phyloP scores from a whole-genome alignment of 129 eudicot genomes.

The Flaveria ramosissima region DNA sequence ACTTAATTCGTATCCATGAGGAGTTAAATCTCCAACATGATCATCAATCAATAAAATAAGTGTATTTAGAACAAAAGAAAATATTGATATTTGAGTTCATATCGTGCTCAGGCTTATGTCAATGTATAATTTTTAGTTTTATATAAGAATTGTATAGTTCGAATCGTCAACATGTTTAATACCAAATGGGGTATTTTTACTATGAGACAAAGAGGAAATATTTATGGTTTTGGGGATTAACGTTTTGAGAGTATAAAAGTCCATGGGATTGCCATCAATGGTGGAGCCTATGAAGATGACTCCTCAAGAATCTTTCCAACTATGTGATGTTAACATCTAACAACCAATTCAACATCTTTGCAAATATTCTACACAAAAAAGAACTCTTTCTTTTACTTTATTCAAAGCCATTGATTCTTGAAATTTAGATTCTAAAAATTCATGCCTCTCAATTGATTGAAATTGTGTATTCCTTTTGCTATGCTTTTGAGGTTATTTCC shows the following conservation, averaged over 20 bases:
- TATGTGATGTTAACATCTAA: constrained; percentile 48
- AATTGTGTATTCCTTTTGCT: constrained; percentile 27
- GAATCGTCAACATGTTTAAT: background rate
- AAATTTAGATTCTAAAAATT: constrained; percentile 17
- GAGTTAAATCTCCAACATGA: background rate
- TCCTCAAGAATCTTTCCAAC: constrained; percentile 33
- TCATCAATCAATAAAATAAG: too few species aligned
- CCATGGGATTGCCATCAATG: constrained; percentile 24
- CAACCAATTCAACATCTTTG: constrained; percentile 36
- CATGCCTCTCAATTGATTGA: constrained; percentile 1
- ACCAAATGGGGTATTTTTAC: background rate
- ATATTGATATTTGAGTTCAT: too few species aligned
- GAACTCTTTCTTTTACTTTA: constrained; percentile 25
- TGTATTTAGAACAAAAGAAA: too few species aligned
- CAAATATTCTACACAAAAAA: constrained; percentile 31
- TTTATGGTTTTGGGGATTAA: background rate
- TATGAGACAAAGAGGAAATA: background rate
- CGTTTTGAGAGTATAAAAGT: constrained; percentile 23
- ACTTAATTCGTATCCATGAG: background rate
- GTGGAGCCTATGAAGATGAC: constrained; percentile 46
- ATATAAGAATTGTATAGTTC: too few species aligned
- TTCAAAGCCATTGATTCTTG: constrained; percentile 36
- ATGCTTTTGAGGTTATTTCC: constrained; percentile 40
- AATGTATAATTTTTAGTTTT: too few species aligned
- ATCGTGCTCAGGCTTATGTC: too few species aligned